phyloP scores from a whole-genome alignment of 2,329 filamentous ascomycete species.

The Plenodomus biglobosus region DNA sequence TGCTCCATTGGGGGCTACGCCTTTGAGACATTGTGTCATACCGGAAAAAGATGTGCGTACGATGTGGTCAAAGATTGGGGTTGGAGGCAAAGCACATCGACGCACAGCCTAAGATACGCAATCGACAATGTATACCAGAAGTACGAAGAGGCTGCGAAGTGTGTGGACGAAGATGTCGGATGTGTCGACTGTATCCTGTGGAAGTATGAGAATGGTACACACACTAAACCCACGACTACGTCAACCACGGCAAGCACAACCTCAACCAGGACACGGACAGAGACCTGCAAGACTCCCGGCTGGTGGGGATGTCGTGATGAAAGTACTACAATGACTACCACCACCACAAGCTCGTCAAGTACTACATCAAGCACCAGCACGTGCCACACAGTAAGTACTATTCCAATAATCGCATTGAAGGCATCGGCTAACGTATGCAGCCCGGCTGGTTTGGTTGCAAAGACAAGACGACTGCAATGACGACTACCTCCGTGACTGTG shows the following conservation, averaged over 20 bases:
- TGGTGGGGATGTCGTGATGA: slow-evolving; percentile 44
- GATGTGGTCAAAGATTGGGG: slow-evolving; percentile 44
- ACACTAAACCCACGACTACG: slow-evolving; percentile 29
- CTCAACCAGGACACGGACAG: slow-evolving; percentile 33
- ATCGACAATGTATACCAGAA: slow-evolving; percentile 41
- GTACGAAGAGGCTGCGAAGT: slow-evolving; percentile 38
- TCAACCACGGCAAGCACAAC: slow-evolving; percentile 28
- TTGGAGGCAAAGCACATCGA: slow-evolving; percentile 39
- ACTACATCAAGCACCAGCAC: slow-evolving; percentile 34
- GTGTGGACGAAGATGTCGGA: slow-evolving; percentile 37
- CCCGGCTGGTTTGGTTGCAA: slow-evolving; percentile 44
- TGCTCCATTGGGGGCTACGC: slow-evolving; percentile 42
- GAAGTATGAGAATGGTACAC: slow-evolving; percentile 42
- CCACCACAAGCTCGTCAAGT: slow-evolving; percentile 24
- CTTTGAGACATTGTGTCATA: slow-evolving; percentile 42
- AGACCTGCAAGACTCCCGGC: slow-evolving; percentile 42
- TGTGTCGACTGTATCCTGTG: slow-evolving; percentile 42
- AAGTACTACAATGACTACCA: slow-evolving; percentile 30
- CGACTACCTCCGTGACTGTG: slow-evolving; percentile 17
- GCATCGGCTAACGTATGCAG: slow-evolving; percentile 15
- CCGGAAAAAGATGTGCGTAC: slow-evolving; percentile 39
- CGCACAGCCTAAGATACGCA: slow-evolving; percentile 37
- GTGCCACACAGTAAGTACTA: slow-evolving; percentile 35
- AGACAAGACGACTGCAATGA: slow-evolving; percentile 31
- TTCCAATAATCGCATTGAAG: not conserved